Conservation (phyloP, 495 filamentous ascomycete genomes). For the Aspergillus bertholletiae region DNA sequence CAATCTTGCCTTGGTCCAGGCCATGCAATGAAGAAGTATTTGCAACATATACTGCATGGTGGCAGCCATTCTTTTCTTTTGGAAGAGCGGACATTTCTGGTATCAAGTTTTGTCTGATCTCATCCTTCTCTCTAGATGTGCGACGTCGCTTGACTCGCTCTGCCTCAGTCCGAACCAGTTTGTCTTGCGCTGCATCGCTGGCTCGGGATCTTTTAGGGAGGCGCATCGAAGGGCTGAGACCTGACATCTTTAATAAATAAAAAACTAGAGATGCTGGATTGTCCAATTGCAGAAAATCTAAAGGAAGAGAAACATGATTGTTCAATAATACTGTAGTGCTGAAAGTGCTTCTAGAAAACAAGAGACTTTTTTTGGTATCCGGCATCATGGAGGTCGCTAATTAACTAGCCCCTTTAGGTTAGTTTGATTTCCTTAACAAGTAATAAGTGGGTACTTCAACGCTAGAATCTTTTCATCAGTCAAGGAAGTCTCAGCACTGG, state of each 20-base stretch:
- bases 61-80: neutral
- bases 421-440: neutral
- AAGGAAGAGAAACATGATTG: neutral
- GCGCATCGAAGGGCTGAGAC: constrained; percentile 16
- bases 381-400: neutral
- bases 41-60: neutral
- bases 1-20: neutral
- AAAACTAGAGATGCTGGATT: neutral
- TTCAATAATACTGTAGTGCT: neutral
- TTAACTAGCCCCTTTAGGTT: neutral
- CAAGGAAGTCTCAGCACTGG: neutral
- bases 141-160: constrained; percentile 34
- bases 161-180: constrained; percentile 15
- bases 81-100: neutral
- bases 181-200: constrained; percentile 29
- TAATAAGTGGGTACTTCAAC: neutral
- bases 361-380: neutral
- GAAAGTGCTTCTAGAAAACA: neutral
- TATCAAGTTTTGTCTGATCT: neutral
- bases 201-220: constrained; percentile 35
- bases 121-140: constrained; percentile 19
- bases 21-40: neutral
- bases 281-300: neutral
- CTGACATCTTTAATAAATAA: constrained; percentile 14
- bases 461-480: constrained; percentile 2